Base-by-base conservation (phyloP, 2,329 filamentous ascomycete species). In the Fusarium sp. region DNA sequence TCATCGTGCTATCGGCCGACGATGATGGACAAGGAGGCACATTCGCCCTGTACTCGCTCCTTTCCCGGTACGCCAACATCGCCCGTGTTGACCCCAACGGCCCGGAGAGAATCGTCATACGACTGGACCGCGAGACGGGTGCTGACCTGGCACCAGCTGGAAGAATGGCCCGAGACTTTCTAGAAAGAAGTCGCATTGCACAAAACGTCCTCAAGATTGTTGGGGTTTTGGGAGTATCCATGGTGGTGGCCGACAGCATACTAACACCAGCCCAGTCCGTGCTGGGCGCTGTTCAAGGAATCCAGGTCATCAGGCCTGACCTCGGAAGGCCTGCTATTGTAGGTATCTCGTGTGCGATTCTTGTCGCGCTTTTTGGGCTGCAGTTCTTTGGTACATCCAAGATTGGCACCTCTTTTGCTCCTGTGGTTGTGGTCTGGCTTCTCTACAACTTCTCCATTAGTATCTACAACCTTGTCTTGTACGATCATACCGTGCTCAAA, bases 11-110 rank as follows among this genome's bases (percentile, higher is more conserved):
- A 7, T 80, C 80, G 32, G 89, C 89, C 51, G 89, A 91, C 74
- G 88, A 92, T 63, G 89, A 91, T 72, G 89, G 89, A 43, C 88
- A 92, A 72, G 89, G 89, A 26, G 89, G 89, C 28, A 91, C 89
- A 0, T 91, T 91, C 75, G 87, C 86, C 28, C 84, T 88, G 24
- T 91, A 91, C 75, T 88, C 86, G 5, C 77, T 91, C 15, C 82
- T 91, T 3, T 85, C 88, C 6, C 81, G 87, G 68, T 73, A 86
- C 81, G 83, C 85, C 53, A 83, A 89, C 65, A 89, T 92, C 59
- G 82, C 85, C 15, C 82, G 85, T 46, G 79, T 82, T 14, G 89
- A 90, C 64, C 88, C 88, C 4, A 83, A 83, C 39, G 66, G 64
- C 40, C 72, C 72, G 48, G 82, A 85, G 70, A 80, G 81, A 20